A percentile compares a stretch with the other conserved stretches of the same genome.
Conservation (phyloP, 352 stramenopile species). For the Phytophthora colocasiae region DNA sequence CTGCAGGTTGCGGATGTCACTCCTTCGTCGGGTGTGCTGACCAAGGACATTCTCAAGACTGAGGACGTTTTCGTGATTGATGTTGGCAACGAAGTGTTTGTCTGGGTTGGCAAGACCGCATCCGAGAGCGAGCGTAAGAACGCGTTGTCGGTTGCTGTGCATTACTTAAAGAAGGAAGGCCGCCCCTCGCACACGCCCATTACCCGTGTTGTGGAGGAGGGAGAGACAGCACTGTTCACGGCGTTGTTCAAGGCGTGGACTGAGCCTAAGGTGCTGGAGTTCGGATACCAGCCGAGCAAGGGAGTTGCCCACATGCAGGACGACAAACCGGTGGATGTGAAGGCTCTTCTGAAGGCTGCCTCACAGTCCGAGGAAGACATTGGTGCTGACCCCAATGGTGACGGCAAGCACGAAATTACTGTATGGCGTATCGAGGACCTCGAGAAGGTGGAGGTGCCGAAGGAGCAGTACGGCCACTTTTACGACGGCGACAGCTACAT, state of each 20-base stretch:
- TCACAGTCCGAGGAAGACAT: constrained; percentile 73
- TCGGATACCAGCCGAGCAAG: constrained; percentile 59
- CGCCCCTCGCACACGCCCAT: constrained; percentile 74
- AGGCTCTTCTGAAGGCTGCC: constrained; percentile 52
- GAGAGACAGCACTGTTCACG: constrained; percentile 88
- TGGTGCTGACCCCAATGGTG: constrained; percentile 68
- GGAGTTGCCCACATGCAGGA: constrained; percentile 50
- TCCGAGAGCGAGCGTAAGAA: constrained; percentile 89
- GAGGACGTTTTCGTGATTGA: constrained; percentile 95
- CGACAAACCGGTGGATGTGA: constrained; percentile 66
- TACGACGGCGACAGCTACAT: constrained; percentile 97
- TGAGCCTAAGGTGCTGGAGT: constrained; percentile 71
- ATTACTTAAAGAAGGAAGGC: constrained; percentile 81
- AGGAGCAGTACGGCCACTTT: constrained; percentile 91
- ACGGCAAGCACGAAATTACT: constrained; percentile 79
- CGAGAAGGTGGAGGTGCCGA: constrained; percentile 85
- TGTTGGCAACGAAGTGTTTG: constrained; percentile 85
- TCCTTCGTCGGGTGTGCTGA: constrained; percentile 71
- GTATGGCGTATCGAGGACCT: constrained; percentile 94
- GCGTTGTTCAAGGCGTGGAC: constrained; percentile 85
- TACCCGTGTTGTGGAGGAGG: constrained; percentile 86
- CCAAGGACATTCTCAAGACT: constrained; percentile 80
- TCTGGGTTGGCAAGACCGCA: constrained; percentile 92
- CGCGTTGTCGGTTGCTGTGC: constrained; percentile 79
- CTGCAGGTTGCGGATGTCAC: constrained; percentile 73